Percentiles rank a stretch among this genome's conserved stretches.
Conservation (phyloP, 371 early-diverging fungal genomes). For the Parasitella parasitica region DNA sequence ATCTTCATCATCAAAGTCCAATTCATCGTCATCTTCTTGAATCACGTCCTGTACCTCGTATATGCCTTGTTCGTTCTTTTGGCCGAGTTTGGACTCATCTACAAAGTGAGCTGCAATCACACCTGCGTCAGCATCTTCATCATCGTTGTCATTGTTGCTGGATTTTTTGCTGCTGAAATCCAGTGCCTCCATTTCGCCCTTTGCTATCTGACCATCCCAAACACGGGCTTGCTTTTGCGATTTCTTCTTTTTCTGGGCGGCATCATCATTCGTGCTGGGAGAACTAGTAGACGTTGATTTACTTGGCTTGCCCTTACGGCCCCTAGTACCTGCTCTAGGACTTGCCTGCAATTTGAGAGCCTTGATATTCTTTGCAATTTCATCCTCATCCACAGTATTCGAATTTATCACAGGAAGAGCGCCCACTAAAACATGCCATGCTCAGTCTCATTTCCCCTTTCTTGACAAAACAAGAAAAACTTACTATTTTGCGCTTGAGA, state of each 20-base stretch:
- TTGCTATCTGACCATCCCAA: slow-evolving; percentile 66
- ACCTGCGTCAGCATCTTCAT: slow-evolving; percentile 24
- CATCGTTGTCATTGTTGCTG: slow-evolving; percentile 13
- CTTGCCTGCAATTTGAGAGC: slow-evolving; percentile 42
- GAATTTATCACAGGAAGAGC: slow-evolving; percentile 15
- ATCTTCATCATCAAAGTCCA: slow-evolving; percentile 1
- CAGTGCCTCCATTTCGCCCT: slow-evolving; percentile 64
- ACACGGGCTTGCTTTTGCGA: slow-evolving; percentile 59
- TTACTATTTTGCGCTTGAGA: slow-evolving; percentile 62
- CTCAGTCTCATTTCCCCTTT: not conserved
- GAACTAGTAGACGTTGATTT: slow-evolving; percentile 35
- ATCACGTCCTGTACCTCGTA: slow-evolving; percentile 85
- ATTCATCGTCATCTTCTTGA: slow-evolving; percentile 44
- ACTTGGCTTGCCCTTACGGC: slow-evolving; percentile 27
- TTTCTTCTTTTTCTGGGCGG: slow-evolving; percentile 39
- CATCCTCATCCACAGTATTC: slow-evolving; percentile 55
- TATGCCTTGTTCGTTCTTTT: slow-evolving; percentile 66
- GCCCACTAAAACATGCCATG: slow-evolving; percentile 1
- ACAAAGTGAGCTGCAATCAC: slow-evolving; percentile 52
- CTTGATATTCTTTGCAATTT: slow-evolving; percentile 62
- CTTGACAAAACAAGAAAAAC: not conserved
- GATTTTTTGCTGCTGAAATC: slow-evolving; percentile 61
- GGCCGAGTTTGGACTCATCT: slow-evolving; percentile 59
- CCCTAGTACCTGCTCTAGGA: slow-evolving; percentile 32
- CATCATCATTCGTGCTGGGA: slow-evolving; percentile 23